Conservation (phyloP, 306 rosid genomes). For the Nissolia schottii region DNA sequence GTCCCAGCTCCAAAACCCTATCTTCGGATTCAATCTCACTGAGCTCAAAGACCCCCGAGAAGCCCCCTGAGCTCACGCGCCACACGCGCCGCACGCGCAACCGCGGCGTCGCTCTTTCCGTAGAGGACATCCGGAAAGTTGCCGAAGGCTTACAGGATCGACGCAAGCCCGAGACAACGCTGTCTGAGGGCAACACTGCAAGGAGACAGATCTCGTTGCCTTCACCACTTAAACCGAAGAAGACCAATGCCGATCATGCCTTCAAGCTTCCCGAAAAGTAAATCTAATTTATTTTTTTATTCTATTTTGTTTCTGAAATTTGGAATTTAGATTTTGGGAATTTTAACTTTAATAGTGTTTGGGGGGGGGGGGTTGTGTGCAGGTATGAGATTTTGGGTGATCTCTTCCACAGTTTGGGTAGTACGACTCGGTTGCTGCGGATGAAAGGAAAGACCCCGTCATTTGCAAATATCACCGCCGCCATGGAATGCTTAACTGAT, state of each 20-base stretch:
- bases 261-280: constrained; percentile 55
- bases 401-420: constrained; percentile 55
- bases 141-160: constrained; percentile 37
- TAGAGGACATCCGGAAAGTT: constrained; percentile 38
- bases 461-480: constrained; percentile 43
- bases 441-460: constrained; percentile 37
- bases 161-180: constrained; percentile 8
- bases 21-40: constrained; percentile 13
- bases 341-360: neutral
- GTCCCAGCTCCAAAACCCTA: constrained; percentile 22
- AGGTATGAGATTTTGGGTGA: constrained; percentile 53
- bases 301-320: neutral
- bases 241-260: neutral
- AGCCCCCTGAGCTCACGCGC: constrained; percentile 24
- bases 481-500: constrained; percentile 55
- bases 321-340: neutral
- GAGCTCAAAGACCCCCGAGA: constrained; percentile 62
- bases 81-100: constrained; percentile 33
- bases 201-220: constrained; percentile 34
- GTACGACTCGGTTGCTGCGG: constrained; percentile 49
- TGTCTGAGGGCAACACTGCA: constrained; percentile 22
- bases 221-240: constrained; percentile 25
- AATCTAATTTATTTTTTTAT: neutral
- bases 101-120: constrained; percentile 42
- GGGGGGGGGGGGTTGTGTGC: constrained; percentile 16